A percentile compares a stretch with the other conserved stretches of the same genome.
These are phyloP conservation scores for Fraxinus nigra DNA, from an alignment of 305 asterid genomes.

Conservation along the genomic window DNA sequence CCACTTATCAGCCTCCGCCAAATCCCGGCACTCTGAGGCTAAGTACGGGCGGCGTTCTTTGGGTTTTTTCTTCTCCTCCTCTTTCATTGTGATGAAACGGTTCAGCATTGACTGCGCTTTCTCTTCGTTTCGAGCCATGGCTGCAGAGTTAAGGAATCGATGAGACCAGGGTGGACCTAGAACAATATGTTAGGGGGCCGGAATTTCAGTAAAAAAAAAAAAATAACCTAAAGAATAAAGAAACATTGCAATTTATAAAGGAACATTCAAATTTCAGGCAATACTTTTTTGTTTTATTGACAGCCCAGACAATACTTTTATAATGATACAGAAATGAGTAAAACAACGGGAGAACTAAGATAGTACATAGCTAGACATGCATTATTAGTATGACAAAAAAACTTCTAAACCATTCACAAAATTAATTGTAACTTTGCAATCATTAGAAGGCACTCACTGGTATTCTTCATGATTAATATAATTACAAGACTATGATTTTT, in stretches of 20 bases:
- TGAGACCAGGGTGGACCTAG: background rate
- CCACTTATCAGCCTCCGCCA: conserved; percentile 97
- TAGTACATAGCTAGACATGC: background rate
- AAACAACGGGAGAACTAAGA: background rate
- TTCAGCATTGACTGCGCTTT: conserved; percentile 97
- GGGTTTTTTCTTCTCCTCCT: conserved; percentile 83
- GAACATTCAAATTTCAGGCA: no score
- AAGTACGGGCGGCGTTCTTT: conserved; percentile 92
- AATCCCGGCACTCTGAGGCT: conserved; percentile 95
- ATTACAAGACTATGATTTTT: no score
- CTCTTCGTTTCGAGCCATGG: conserved; percentile 99
- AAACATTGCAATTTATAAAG: background rate
- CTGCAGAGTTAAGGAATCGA: conserved; percentile 22
- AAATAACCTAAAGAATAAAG: background rate
- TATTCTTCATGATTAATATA: no score
- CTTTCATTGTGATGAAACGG: conserved; percentile 84
- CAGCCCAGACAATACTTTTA: no score
- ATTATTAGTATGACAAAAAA: no score
- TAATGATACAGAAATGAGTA: background rate
- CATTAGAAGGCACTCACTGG: background rate
- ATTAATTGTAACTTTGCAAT: background rate
- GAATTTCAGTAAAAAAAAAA: background rate
- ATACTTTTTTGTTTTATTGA: no score
- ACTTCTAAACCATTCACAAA: background rate
- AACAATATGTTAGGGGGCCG: background rate